Evolutionary conservation across 495 filamentous ascomycete species (phyloP).

Genomic region (Penicillium cinerascens): DNA sequence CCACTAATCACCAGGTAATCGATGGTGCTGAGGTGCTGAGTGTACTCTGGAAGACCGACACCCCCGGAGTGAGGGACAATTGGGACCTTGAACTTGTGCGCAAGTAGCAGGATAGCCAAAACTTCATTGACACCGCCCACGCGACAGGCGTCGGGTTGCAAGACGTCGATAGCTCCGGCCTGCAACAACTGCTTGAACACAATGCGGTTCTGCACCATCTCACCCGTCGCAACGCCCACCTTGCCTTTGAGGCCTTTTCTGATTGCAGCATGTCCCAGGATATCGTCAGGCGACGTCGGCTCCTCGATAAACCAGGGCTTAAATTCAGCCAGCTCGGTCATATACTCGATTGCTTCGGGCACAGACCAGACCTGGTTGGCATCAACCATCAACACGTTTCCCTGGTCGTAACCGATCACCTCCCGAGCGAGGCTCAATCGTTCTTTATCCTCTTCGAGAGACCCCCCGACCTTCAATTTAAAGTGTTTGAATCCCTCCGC

Average conservation of each 20-base stretch:
- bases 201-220: no score
- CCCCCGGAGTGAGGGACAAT: slow-evolving; percentile 77
- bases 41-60: slow-evolving; percentile 75
- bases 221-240: no score
- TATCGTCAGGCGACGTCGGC: slow-evolving; percentile 75
- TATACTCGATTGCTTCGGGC: slow-evolving; percentile 73
- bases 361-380: slow-evolving; percentile 83
- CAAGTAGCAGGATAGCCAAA: slow-evolving; percentile 71
- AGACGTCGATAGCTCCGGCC: slow-evolving; percentile 65
- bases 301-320: slow-evolving; percentile 85
- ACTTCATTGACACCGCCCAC: slow-evolving; percentile 79
- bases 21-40: slow-evolving; percentile 74
- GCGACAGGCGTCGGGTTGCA: slow-evolving; percentile 76
- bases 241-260: slow-evolving; percentile 62
- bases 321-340: slow-evolving; percentile 66
- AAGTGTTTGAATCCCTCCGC: slow-evolving; percentile 67
- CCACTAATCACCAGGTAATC: slow-evolving; percentile 74
- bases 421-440: no score
- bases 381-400: slow-evolving; percentile 68
- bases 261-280: slow-evolving; percentile 69
- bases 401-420: slow-evolving; percentile 62
- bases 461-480: slow-evolving; percentile 72
- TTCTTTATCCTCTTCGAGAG: slow-evolving; percentile 64
- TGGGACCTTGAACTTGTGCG: slow-evolving; percentile 65
- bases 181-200: slow-evolving; percentile 72